Base-by-base conservation (phyloP, 176 grass and related monocot species). In the Chrysopogon serrulatus region DNA sequence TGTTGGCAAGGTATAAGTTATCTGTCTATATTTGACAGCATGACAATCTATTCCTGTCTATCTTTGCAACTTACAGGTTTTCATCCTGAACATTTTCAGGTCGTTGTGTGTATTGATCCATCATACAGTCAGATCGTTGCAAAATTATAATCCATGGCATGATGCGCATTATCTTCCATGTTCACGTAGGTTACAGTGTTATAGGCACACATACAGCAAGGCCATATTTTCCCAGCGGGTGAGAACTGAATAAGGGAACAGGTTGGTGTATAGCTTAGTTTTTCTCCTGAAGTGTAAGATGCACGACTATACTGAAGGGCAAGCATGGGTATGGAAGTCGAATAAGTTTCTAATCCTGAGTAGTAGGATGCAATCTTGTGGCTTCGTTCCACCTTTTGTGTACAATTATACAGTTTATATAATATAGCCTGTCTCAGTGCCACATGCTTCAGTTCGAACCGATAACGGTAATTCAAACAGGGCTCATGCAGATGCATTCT, bases 61-160 rank as follows among this genome's bases (percentile, higher is more conserved):
- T 68, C 35, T n/a, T 43, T 48, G 19, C 10, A 18, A 77, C 72
- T 82, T 53, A 73, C 36, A 31, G 12, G 35, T 65, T 76, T 74
- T 74, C 32, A 1, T 77, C 6, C 21, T 51, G 31, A 76, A 65
- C 41, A 10, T 74, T 75, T 76, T 66, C 95, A 98, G 95, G 92
- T 98, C 4, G 85, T 95, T 16, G 95, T 98, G 74, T 98, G 95
- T 65, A 80, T 98, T 16, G 95, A 98, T 80, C 95, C 92, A 56
- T 24, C 65, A 15, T 98, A 93, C 70, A 79, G 78, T 65, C 87
- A 84, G 75, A 84, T 78, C 12, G 19, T 71, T 42, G 72, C 95
- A 19, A 98, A 91, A 65, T 57, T 98, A 74, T 98, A 89, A 70
- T 23, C 2, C 37, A 35, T 15, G 53, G 61, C 51, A 33, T 41